These are phyloP conservation scores for Entomortierella parvispora DNA, from an alignment of 192 early-diverging fungal genomes.

Conservation along the genomic window DNA sequence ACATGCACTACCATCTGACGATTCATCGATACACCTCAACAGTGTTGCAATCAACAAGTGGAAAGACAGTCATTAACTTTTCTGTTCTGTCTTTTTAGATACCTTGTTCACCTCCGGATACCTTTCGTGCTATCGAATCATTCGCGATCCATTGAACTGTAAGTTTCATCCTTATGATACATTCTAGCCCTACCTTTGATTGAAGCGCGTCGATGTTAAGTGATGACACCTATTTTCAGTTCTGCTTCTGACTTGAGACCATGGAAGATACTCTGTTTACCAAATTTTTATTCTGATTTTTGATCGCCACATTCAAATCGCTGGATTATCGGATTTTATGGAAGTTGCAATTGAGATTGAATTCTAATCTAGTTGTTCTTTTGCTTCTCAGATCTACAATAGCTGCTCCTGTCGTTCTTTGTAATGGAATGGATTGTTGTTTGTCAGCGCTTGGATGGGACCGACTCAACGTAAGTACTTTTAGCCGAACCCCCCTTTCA, in stretches of 20 bases:
- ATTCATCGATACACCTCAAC: constrained; percentile 27
- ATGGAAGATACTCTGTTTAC: constrained; percentile 47
- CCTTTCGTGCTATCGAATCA: too few relatives aligned
- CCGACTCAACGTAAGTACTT: constrained; percentile 21
- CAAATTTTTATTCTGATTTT: constrained; percentile 51
- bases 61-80: neutral
- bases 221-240: constrained; percentile 55
- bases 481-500: too few relatives aligned
- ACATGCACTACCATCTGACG: constrained; percentile 59
- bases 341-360: neutral
- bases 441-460: neutral
- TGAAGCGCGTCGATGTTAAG: neutral
- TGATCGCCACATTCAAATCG: constrained; percentile 4
- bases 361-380: constrained; percentile 1
- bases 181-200: too few relatives aligned
- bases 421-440: neutral
- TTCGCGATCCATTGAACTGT: neutral
- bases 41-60: neutral
- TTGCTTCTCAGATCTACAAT: neutral
- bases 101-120: neutral
- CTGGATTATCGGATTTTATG: neutral
- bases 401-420: neutral
- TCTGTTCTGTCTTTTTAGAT: neutral
- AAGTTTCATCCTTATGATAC: neutral
- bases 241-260: constrained; percentile 56